Base-by-base conservation (phyloP, 257 asterid genomes). In the Solanum rostratum region DNA sequence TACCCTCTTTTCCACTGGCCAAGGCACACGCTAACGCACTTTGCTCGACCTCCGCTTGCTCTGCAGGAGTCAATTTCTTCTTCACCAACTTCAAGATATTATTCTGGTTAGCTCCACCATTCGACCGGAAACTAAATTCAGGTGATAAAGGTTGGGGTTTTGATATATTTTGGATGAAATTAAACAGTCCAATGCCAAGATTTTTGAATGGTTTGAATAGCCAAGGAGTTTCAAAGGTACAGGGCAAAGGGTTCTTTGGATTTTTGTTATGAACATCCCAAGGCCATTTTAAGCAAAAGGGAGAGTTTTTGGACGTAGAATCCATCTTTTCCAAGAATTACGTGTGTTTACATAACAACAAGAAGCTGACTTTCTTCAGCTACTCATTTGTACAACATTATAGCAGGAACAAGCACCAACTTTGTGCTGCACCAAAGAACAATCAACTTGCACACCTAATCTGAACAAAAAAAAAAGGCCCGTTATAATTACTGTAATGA, bases 31-130 rank as follows among this genome's bases (percentile, higher is more conserved):
- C 97, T 39, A 95, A 90, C 1, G 97, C 95, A 73, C 95, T 90
- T 80, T 94, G 97, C 90, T 95, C 97, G 1, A 91, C 92, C 89
- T 94, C 98, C 39, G 90, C 93, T 86, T 92, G 97, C 85, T 91
- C 95, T 29, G 88, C 90, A 16, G 88, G 60, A 68, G 86, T 85
- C 91, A 90, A 90, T 81, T 59, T 71, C 85, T 68, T 79, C 43
- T 68, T 69, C 65, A n/a, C 49, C 71, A 16, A 83, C 85, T 45
- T 88, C 60, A n/a, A 22, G 18, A 22, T 55, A 33, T 10, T 39
- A 29, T 60, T 87, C 8, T 83, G 86, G 54, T 79, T 82, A 5
- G 55, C 60, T 55, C 73, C 73, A 71, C 24, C 55, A 12, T 41
- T 73, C 4, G 80, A 71, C 55, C 22, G 85, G 18, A 79, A 65